These are phyloP conservation scores for Globisporangium echinulatum DNA, from an alignment of 352 stramenopile species.

Conservation along the genomic window DNA sequence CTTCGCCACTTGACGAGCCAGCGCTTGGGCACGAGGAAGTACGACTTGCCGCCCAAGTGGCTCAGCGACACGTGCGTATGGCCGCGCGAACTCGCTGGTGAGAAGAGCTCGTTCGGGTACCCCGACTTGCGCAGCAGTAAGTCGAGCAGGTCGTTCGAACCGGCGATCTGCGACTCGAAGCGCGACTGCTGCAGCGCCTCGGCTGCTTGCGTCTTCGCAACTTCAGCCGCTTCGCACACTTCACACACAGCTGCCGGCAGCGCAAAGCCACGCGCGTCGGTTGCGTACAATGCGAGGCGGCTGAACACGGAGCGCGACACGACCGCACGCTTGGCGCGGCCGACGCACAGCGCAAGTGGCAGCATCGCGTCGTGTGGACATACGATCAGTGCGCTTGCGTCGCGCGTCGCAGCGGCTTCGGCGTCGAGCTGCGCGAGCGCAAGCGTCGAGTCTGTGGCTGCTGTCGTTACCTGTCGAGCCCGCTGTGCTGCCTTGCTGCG, in stretches of 20 bases:
- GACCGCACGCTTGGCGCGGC: slow-evolving; percentile 48
- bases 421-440: slow-evolving; percentile 15
- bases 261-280: slow-evolving; percentile 50
- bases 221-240: slow-evolving; percentile 48
- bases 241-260: slow-evolving; percentile 49
- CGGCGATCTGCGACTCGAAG: slow-evolving; percentile 62
- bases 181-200: slow-evolving; percentile 47
- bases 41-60: slow-evolving; percentile 43
- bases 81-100: slow-evolving; percentile 31
- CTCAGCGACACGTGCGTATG: slow-evolving; percentile 52
- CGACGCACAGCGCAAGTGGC: slow-evolving; percentile 48
- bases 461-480: too few relatives aligned
- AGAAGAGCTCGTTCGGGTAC: slow-evolving; percentile 77
- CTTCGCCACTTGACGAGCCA: slow-evolving; percentile 79
- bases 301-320: slow-evolving; percentile 37
- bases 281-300: slow-evolving; percentile 47
- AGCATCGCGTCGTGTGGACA: slow-evolving; percentile 59
- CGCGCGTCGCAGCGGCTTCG: slow-evolving; percentile 19
- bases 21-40: slow-evolving; percentile 82
- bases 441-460: neutral
- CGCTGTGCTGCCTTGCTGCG: neutral
- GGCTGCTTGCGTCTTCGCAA: slow-evolving; percentile 38
- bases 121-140: slow-evolving; percentile 72
- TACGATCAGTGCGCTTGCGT: slow-evolving; percentile 52
- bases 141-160: slow-evolving; percentile 58